A percentile compares a stretch with the other conserved stretches of the same genome.
Conservation (phyloP, 306 rosid genomes). For the Hylodesmum podocarpum region DNA sequence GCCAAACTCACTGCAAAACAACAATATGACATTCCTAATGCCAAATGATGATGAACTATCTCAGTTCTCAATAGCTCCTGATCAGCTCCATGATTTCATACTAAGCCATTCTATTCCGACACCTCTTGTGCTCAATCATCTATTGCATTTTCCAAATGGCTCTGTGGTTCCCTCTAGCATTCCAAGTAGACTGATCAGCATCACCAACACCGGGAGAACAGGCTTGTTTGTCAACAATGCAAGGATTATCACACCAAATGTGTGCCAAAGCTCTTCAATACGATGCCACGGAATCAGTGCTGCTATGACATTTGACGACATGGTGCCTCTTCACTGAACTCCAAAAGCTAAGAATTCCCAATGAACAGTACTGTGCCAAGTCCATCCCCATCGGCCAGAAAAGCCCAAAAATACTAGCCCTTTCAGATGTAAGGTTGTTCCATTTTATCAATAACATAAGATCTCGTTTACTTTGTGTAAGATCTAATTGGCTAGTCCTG, state of each 20-base stretch:
- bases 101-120: conserved; percentile 58
- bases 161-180: conserved; percentile 53
- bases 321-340: conserved; percentile 1
- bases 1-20: conserved; percentile 35
- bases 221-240: conserved; percentile 56
- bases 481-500: not conserved
- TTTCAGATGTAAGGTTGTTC: not conserved
- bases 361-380: conserved; percentile 21
- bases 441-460: conserved; percentile 29
- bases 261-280: conserved; percentile 45
- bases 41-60: conserved; percentile 56
- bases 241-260: conserved; percentile 49
- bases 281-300: conserved; percentile 58
- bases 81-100: conserved; percentile 41
- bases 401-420: not conserved
- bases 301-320: conserved; percentile 34
- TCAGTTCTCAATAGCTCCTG: conserved; percentile 32
- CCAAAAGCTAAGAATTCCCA: conserved; percentile 15
- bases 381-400: conserved; percentile 14
- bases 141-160: conserved; percentile 54
- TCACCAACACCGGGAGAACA: conserved; percentile 42
- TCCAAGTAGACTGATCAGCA: conserved; percentile 50
- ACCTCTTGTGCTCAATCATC: conserved; percentile 44
- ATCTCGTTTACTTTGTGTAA: not conserved
- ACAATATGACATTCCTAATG: conserved; percentile 55